A percentile compares a stretch with the other conserved stretches of the same genome.
Evolutionary conservation across 257 asterid genomes (phyloP).

Genomic region (Solanum gandarillasii): DNA sequence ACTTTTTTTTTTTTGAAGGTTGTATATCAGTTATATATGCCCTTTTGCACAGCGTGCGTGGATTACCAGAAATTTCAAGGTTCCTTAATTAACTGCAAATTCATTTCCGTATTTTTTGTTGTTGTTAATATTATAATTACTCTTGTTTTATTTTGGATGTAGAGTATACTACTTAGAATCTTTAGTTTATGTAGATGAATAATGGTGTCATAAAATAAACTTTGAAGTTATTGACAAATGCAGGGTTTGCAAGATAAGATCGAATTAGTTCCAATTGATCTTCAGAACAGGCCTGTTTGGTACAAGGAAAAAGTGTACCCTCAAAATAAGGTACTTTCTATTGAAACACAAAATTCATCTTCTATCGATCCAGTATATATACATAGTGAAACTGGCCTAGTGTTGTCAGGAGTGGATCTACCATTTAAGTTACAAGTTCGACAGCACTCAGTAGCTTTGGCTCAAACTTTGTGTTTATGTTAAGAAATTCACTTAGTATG

Average conservation of each 20-base stretch:
- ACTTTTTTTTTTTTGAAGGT: conserved; percentile 21
- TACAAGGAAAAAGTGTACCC: conserved; percentile 51
- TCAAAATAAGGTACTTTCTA: conserved; percentile 36
- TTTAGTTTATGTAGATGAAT: background rate
- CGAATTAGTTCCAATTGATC: conserved; percentile 39
- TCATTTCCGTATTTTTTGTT: background rate
- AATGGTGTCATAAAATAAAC: background rate
- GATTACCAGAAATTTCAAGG: conserved; percentile 72
- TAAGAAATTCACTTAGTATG: background rate
- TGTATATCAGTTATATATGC: conserved; percentile 46
- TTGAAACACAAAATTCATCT: background rate
- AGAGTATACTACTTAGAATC: background rate
- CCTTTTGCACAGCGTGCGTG: conserved; percentile 76
- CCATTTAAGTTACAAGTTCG: background rate
- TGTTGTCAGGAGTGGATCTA: background rate
- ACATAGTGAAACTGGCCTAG: background rate
- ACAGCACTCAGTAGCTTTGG: background rate
- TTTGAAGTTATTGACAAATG: background rate
- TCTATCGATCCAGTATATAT: background rate
- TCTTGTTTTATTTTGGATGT: background rate
- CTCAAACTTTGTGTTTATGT: background rate
- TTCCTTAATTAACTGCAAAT: background rate
- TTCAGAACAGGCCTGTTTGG: conserved; percentile 50
- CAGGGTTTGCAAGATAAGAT: conserved; percentile 51
- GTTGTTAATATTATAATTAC: background rate